phyloP scores from a whole-genome alignment of 352 stramenopile species.

The Plasmopara halstedii region DNA sequence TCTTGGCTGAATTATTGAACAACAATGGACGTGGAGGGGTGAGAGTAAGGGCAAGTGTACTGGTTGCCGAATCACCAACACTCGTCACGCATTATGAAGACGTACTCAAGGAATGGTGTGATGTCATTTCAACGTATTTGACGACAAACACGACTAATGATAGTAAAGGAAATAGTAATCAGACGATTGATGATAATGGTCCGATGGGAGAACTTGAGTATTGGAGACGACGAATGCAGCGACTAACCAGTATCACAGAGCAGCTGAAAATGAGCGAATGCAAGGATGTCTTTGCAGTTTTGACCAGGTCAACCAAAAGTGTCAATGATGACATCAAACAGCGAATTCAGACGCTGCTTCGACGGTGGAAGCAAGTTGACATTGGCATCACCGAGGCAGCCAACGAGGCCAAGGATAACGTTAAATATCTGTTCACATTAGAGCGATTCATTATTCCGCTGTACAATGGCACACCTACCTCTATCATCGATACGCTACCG shows the following conservation, averaged over 20 bases:
- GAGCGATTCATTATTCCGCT: slow-evolving; percentile 93
- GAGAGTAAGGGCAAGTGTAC: slow-evolving; percentile 42
- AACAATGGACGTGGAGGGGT: slow-evolving; percentile 31
- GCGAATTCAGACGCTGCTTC: slow-evolving; percentile 90
- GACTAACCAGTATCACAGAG: slow-evolving; percentile 98
- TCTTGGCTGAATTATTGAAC: slow-evolving; percentile 49
- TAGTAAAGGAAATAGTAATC: slow-evolving; percentile 51
- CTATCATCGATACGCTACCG: slow-evolving; percentile 97
- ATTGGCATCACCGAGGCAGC: slow-evolving; percentile 96
- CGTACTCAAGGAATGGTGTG: slow-evolving; percentile 96
- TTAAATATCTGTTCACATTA: slow-evolving; percentile 98
- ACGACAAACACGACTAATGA: slow-evolving; percentile 79
- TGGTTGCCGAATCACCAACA: slow-evolving; percentile 80
- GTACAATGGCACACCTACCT: slow-evolving; percentile 90
- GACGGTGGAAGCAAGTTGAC: slow-evolving; percentile 98
- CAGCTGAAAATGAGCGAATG: slow-evolving; percentile 96
- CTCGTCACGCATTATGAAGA: slow-evolving; percentile 92
- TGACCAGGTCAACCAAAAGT: slow-evolving; percentile 82
- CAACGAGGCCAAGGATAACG: slow-evolving; percentile 99
- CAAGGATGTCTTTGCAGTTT: slow-evolving; percentile 91
- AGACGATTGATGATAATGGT: slow-evolving; percentile 82
- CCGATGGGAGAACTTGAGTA: slow-evolving; percentile 96
- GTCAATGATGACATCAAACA: slow-evolving; percentile 87
- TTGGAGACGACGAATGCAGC: slow-evolving; percentile 95
- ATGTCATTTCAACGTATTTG: slow-evolving; percentile 92